Evolutionary conservation across 2,329 filamentous ascomycete genomes (phyloP).

Genomic region (Diaporthe eres): DNA sequence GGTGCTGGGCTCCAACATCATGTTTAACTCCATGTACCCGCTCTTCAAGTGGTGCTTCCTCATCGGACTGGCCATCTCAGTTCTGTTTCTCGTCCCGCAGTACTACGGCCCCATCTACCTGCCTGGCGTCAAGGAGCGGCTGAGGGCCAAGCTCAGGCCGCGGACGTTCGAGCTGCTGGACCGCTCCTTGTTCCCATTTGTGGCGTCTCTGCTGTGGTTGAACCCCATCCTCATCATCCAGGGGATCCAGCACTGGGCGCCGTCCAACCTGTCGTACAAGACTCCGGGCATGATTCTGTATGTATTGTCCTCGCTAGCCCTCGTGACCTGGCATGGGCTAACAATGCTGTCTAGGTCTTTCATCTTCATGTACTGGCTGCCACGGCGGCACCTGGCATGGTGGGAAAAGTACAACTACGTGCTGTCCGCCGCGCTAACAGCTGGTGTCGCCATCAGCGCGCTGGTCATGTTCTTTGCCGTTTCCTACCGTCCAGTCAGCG

Average conservation of each 20-base stretch:
- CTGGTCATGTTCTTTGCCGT: conserved; percentile 57
- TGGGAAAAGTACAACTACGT: conserved; percentile 60
- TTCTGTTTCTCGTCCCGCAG: conserved; percentile 54
- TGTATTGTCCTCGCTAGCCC: background rate
- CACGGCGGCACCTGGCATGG: conserved; percentile 56
- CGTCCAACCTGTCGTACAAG: conserved; percentile 59
- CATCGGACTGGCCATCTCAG: conserved; percentile 54
- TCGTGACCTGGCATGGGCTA: background rate
- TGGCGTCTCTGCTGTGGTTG: conserved; percentile 57
- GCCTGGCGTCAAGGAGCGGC: conserved; percentile 50
- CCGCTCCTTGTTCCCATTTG: conserved; percentile 54
- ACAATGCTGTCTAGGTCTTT: conserved; percentile 45
- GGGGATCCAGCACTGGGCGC: conserved; percentile 60
- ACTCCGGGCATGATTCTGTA: conserved; percentile 57
- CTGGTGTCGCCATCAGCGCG: conserved; percentile 54
- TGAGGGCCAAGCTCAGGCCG: conserved; percentile 50
- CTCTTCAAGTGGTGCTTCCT: conserved; percentile 62
- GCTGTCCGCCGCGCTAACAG: conserved; percentile 54
- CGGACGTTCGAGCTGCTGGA: conserved; percentile 53
- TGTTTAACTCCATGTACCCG: conserved; percentile 59
- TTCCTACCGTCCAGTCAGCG: conserved; percentile 49
- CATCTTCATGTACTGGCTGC: conserved; percentile 61
- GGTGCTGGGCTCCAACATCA: conserved; percentile 52
- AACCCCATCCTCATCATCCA: conserved; percentile 58
- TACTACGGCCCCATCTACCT: conserved; percentile 53